Base-by-base conservation (phyloP, 495 filamentous ascomycete genomes). In the Talaromyces proteolyticus region DNA sequence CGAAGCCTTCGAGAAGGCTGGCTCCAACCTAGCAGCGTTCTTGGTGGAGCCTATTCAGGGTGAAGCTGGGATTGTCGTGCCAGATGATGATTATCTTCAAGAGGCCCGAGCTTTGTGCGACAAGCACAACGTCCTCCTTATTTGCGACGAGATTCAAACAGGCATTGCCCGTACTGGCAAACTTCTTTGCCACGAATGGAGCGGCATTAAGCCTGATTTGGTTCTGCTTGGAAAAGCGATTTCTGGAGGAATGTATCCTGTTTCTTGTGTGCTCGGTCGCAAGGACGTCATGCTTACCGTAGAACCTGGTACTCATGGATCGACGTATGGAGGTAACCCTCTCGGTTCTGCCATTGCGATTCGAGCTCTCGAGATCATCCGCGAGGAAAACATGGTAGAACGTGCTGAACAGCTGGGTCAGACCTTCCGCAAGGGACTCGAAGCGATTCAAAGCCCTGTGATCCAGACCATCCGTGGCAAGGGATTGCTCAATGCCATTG, bases 71-170 rank as follows among this genome's bases (percentile, higher is more conserved):
- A 96, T 99, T 22, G 87, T 97, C 14, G 94, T 99, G 16, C 93
- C 93, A 1, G 86, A 91, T 59, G 88, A 92, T 26, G 82, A 85
- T 64, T 99, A 99, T 68, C 78, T 99, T 14, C 67, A 74, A 51
- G 81, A 86, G 54, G 89, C 87, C n/a, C 79, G 88, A 25, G 84
- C 77, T 17, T 81, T 97, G 18, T 99, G 93, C 76, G 87, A 89
- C 66, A 86, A 93, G 69, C 80, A 97, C 75, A 94, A 96, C 56
- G 89, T 91, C 19, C 81, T 99, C 26, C 64, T 99, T 55, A 96
- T 99, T 62, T 95, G 89, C 63, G 93, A 99, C 62, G 93, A 99
- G 80, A 96, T 99, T 61, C 93, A 99, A 68, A 99, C 94, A 20
- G 84, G 92, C 56, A 95, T 99, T 68, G 94, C 91, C 47, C 82